Base-by-base conservation (phyloP, 2,329 filamentous ascomycete genomes). In the Xylariales sp. region DNA sequence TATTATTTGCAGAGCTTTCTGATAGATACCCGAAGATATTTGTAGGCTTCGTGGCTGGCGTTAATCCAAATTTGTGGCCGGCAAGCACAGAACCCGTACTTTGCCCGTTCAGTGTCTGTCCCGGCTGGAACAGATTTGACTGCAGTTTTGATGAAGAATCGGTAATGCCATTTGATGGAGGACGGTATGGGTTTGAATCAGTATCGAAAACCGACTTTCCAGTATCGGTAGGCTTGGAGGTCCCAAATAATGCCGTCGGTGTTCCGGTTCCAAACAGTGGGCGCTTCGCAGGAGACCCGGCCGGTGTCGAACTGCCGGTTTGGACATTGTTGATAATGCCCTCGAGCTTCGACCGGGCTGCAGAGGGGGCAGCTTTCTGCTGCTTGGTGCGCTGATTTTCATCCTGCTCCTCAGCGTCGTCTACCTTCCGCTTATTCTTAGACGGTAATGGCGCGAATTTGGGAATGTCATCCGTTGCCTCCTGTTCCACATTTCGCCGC, bases 21-120 rank as follows among this genome's bases (percentile, higher is more conserved):
- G 76, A 80, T 6, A 81, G 65, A 47, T 81, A 74, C 17, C 69
- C 70, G 50, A 83, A 83, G 34, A 80, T 78, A 50, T 81, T 80
- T 31, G 57, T 49, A 29, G 56, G 50, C 13, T 47, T 54, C 17
- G 54, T 38, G 1, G 55, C 30, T 19, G 53, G 50, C 7, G 41
- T 40, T n/a, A 49, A 47, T 8, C 43, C 51, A 34, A 49, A 29
- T 40, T 56, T 52, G 21, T 54, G 50, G 6, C 30, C 37, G 1
- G 46, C 43, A 14, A 59, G 42, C 12, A 57, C 46, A 4, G 56
- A 59, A 7, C 48, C 47, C 13, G 42, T 19, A 7, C 28, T 38
- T 10, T 29, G 35, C n/a, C 42, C 41, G 23, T 44, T 44, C 11
- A 47, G 44, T 7, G 62, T 51, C 52, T 70, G 69, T 13, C 60